Base-by-base conservation (phyloP, 2,329 filamentous ascomycete species). In the Nigrospora sphaerica region DNA sequence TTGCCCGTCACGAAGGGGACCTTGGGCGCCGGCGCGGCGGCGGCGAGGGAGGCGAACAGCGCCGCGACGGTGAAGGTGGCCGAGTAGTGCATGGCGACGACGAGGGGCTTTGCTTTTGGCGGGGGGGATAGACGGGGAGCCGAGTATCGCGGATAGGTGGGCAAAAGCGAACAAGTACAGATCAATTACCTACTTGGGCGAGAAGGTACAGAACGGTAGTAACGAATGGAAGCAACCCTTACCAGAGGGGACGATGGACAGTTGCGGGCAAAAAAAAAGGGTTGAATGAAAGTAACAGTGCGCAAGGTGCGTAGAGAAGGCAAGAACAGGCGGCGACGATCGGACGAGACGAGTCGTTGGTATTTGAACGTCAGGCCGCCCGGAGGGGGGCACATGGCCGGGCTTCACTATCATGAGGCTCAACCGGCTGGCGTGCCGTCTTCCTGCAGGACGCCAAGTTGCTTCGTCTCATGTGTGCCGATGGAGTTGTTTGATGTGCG, bases 211-310 rank as follows among this genome's bases (percentile, higher is more conserved):
- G 28, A 28, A 28, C 14, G 39, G 10, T 18, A 41, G 37, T 35
- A 34, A 19, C 42, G 45, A 49, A 42, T 33, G 41, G 45, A 49
- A 40, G 19, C 45, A 46, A 44, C 47, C 47, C 47, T 49, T 32
- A 37, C 47, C 47, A 42, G 47, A 46, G 44, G 44, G 47, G 23
- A 43, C 33, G 34, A 45, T 42, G 23, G 12, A 42, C 12, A 42
- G 40, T 34, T 34, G 23, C 23, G 23, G 23, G 34, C 40, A 42
- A n/a, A 33, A 19, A 42, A 42, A 18, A 23, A 28, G 23, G 32
- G 40, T 42, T 42, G 40, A 45, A 42, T 45, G 39, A 42, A 42
- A n/a, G 16, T 35, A 45, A 38, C 32, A 17, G 16, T 35, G 31
- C 38, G 18, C 38, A 17, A 17, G 44, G 37, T 39, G 34, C 32